phyloP scores from a whole-genome alignment of 179 eudicot genomes.

The Drosera spatulata region DNA sequence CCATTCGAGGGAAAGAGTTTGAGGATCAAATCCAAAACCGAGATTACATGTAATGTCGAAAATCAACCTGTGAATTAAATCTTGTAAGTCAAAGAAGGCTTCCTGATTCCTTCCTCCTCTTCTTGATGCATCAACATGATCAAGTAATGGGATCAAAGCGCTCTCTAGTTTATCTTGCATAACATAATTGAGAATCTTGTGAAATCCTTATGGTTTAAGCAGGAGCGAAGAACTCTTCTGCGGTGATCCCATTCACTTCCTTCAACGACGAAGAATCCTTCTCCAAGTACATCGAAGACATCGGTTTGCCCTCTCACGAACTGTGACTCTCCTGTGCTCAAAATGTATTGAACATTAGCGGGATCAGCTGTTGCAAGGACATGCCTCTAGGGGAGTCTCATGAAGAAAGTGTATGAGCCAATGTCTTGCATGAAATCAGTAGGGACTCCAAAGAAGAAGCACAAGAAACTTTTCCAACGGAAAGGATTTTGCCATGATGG shows the following conservation, averaged over 20 bases:
- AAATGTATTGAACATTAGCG: constrained; percentile 21
- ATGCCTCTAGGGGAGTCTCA: too few relatives aligned
- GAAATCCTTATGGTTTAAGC: constrained; percentile 10
- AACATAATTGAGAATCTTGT: constrained; percentile 2
- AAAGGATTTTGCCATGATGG: too few relatives aligned
- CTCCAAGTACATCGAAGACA: constrained; percentile 25
- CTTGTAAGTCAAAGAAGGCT: constrained; percentile 11
- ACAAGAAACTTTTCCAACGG: too few relatives aligned
- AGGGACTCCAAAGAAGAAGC: too few relatives aligned
- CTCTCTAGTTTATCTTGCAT: too few relatives aligned
- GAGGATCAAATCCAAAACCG: constrained; percentile 14
- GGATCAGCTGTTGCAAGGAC: constrained; percentile 23
- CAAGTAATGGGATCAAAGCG: too few relatives aligned
- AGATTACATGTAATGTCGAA: constrained; percentile 13
- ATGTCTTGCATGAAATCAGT: too few relatives aligned
- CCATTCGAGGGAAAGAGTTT: constrained; percentile 20
- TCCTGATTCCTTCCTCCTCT: not conserved
- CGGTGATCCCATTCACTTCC: constrained; percentile 18
- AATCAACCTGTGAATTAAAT: constrained; percentile 12
- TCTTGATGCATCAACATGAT: too few relatives aligned
- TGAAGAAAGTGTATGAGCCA: too few relatives aligned
- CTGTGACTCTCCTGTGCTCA: constrained; percentile 22
- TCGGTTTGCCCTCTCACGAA: constrained; percentile 28
- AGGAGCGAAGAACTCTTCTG: constrained; percentile 10
- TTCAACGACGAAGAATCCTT: constrained; percentile 22